phyloP scores from a whole-genome alignment of 2,329 filamentous ascomycete species.

The Emericellopsis atlantica region DNA sequence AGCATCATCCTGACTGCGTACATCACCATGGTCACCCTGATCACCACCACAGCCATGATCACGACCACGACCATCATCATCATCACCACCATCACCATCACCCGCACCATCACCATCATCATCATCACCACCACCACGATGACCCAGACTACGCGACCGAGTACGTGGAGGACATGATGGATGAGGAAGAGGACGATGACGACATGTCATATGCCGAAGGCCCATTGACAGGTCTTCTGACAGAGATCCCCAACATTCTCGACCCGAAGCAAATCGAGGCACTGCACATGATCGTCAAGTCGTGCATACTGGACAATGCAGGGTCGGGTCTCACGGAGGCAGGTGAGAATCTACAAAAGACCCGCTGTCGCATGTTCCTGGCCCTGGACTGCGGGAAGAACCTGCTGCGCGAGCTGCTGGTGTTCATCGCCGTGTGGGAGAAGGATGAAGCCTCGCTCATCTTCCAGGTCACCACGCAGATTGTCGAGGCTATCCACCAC shows the following conservation, averaged over 20 bases:
- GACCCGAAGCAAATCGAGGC: constrained; percentile 94
- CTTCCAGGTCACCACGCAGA: constrained; percentile 93
- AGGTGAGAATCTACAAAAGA: constrained; percentile 78
- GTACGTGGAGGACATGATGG: constrained; percentile 43
- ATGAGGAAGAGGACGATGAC: constrained; percentile 58
- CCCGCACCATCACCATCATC: constrained; percentile 11
- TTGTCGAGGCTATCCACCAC: constrained; percentile 83
- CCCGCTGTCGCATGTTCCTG: constrained; percentile 78
- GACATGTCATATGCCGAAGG: constrained; percentile 72
- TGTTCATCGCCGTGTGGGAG: constrained; percentile 96
- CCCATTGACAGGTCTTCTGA: constrained; percentile 71
- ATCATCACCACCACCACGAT: constrained; percentile 19
- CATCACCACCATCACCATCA: constrained; percentile 23
- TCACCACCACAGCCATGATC: constrained; percentile 12
- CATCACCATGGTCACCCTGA: constrained; percentile 32
- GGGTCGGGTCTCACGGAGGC: constrained; percentile 54
- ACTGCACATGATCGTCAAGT: constrained; percentile 93
- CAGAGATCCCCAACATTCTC: constrained; percentile 87
- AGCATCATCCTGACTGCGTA: no score
- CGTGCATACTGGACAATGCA: constrained; percentile 75
- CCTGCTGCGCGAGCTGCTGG: constrained; percentile 76
- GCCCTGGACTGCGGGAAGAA: constrained; percentile 86
- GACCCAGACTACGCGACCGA: constrained; percentile 26
- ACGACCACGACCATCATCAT: constrained; percentile 7
- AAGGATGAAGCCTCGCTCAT: constrained; percentile 87